Evolutionary conservation across 1,139 yeast genomes (phyloP).

Genomic region (Yamadazyma atmosphaerica): DNA sequence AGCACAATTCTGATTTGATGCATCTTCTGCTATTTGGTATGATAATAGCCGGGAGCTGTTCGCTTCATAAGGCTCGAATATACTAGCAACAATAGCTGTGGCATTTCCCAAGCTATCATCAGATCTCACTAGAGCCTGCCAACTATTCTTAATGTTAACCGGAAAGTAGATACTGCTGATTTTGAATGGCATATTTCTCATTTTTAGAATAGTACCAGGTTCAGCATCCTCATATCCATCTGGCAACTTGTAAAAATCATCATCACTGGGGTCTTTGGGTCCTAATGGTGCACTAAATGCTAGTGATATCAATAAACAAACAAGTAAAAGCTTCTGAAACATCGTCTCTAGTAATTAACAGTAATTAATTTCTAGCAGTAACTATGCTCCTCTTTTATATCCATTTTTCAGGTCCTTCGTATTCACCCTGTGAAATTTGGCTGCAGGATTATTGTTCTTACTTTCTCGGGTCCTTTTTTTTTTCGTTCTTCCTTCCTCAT

Average conservation of each 20-base stretch:
- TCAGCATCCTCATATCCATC: conserved; percentile 19
- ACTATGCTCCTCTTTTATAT: too few relatives aligned
- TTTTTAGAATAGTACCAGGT: conserved; percentile 23
- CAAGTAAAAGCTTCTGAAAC: background rate
- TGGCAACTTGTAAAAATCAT: conserved; percentile 24
- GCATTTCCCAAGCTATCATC: conserved; percentile 31
- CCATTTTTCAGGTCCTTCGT: too few relatives aligned
- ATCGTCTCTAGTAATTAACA: too few relatives aligned
- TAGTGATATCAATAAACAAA: background rate
- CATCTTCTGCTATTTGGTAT: conserved; percentile 35
- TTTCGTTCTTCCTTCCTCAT: too few relatives aligned
- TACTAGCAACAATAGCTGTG: conserved; percentile 30
- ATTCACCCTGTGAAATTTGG: too few relatives aligned
- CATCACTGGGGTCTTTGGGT: conserved; percentile 15
- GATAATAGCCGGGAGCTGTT: conserved; percentile 29
- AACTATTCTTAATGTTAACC: conserved; percentile 24
- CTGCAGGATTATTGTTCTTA: too few relatives aligned
- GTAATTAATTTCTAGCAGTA: too few relatives aligned
- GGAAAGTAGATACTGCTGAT: conserved; percentile 18
- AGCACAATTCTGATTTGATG: conserved; percentile 29
- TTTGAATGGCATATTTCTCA: conserved; percentile 22
- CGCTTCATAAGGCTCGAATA: conserved; percentile 32
- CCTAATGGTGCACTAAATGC: conserved; percentile 7
- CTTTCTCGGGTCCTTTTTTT: too few relatives aligned
- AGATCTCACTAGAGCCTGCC: conserved; percentile 36